Base-by-base conservation (phyloP, 2,329 filamentous ascomycete species). In the Aspergillus quadrilineatus region DNA sequence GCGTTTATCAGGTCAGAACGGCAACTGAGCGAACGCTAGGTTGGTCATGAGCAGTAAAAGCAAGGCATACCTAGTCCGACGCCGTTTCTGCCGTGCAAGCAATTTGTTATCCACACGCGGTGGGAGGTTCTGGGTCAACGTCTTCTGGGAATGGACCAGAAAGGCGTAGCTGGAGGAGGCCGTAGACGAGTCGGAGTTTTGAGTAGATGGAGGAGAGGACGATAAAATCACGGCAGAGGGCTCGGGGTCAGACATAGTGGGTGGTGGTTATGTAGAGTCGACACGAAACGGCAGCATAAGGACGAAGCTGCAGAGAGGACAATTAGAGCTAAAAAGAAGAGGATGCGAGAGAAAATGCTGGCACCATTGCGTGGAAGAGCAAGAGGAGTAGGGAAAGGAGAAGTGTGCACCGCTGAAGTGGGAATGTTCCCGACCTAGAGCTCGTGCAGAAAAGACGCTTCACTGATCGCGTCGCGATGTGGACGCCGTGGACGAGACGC, bases 31-130 rank as follows among this genome's bases (percentile, higher is more conserved):
- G 12, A 36, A 28, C 10, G 29, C 30, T 22, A 29, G n/a, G 9
- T 26, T 6, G 6, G 41, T 41, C 12, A 37, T n/a, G 41, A 4
- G 30, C 14, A 12, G 14, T 42, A 4, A 17, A 15, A 3, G n/a
- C 6, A 17, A 37, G 22, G 26, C 53, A 55, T 77, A 85, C 84
- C 83, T 86, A 34, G 84, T 87, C 56, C 84, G 79, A 63, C 83
- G 78, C 45, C 84, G 78, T 68, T 84, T 86, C 67, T 86, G 84
- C 47, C 84, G 80, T 45, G 79, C 81, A 51, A 85, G 75, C 58
- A 82, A 74, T 63, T 84, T 85, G 67, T 85, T 83, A 67, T 86
- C 83, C 46, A 84, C 77, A 56, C 80, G 79, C 28, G 82, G 81
- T 47, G 82, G 81, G 30, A 83, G 75, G 42, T 82, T 81, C 63